phyloP scores from a whole-genome alignment of 2,329 filamentous ascomycete genomes.

The Fusarium sp. region DNA sequence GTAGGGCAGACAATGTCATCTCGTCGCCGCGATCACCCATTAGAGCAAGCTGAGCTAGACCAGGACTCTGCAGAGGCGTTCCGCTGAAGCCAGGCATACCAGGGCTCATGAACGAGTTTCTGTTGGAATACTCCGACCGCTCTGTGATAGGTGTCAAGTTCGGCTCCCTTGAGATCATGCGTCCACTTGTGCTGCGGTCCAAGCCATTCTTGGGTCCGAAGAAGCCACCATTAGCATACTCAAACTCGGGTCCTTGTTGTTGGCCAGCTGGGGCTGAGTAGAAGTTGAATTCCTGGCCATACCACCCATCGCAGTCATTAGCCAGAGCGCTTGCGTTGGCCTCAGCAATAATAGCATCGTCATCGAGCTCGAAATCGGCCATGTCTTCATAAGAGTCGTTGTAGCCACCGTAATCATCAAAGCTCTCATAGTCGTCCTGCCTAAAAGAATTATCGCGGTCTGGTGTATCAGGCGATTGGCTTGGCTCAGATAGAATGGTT shows the following conservation, averaged over 20 bases:
- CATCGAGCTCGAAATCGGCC: constrained; percentile 76
- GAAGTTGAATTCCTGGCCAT: constrained; percentile 96
- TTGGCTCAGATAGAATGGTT: constrained; percentile 14
- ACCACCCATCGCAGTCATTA: constrained; percentile 92
- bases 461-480: constrained; percentile 19
- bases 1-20: constrained; percentile 77
- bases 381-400: constrained; percentile 67
- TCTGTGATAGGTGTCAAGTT: constrained; percentile 97
- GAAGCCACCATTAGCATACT: constrained; percentile 85
- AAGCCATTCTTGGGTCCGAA: constrained; percentile 80
- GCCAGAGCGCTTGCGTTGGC: constrained; percentile 94
- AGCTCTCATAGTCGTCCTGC: constrained; percentile 60
- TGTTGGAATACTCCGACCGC: constrained; percentile 92
- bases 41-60: constrained; percentile 79
- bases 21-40: constrained; percentile 67
- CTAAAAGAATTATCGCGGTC: constrained; percentile 19
- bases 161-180: constrained; percentile 81
- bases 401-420: constrained; percentile 54
- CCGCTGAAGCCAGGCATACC: constrained; percentile 54
- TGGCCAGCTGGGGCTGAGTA: constrained; percentile 72
- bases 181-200: constrained; percentile 77
- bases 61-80: constrained; percentile 70
- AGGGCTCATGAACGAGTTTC: constrained; percentile 88
- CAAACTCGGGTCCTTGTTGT: constrained; percentile 57
- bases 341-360: constrained; percentile 92